Conservation (phyloP, 306 rosid species). For the Quillaja saponaria region DNA sequence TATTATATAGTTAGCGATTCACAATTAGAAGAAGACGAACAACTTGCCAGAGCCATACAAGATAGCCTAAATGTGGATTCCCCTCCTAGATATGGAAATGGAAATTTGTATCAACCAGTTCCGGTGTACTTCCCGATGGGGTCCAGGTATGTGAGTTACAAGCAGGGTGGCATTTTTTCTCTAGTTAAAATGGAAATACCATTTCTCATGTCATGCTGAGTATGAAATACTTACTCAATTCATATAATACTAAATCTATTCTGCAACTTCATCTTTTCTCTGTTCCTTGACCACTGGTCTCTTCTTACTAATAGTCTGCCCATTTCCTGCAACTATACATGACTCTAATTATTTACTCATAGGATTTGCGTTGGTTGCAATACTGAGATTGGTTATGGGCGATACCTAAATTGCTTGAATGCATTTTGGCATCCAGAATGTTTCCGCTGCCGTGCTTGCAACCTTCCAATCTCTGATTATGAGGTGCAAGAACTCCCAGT, state of each 20-base stretch:
- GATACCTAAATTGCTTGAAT: slow-evolving; percentile 85
- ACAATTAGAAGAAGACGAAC: slow-evolving; percentile 84
- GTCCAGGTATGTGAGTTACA: slow-evolving; percentile 81
- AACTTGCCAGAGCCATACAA: slow-evolving; percentile 86
- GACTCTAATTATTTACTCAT: slow-evolving; percentile 23
- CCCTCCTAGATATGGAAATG: slow-evolving; percentile 71
- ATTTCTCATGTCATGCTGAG: too few relatives aligned
- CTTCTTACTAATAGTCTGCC: too few relatives aligned
- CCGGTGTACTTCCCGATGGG: slow-evolving; percentile 55
- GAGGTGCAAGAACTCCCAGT: slow-evolving; percentile 55
- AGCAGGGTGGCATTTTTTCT: too few relatives aligned
- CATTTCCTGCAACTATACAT: too few relatives aligned
- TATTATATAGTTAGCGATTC: slow-evolving; percentile 46
- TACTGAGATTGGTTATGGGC: slow-evolving; percentile 79
- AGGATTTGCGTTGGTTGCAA: slow-evolving; percentile 86
- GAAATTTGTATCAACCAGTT: slow-evolving; percentile 53
- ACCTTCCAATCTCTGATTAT: slow-evolving; percentile 79
- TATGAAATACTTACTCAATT: too few relatives aligned
- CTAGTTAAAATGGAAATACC: too few relatives aligned
- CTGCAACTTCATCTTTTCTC: too few relatives aligned
- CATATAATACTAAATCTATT: too few relatives aligned
- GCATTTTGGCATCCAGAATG: slow-evolving; percentile 99
- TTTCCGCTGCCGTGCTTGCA: slow-evolving; percentile 91
- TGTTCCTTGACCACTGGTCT: too few relatives aligned
- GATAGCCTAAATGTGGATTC: slow-evolving; percentile 73